Conservation (phyloP, 768 basidiomycete species). For the Leccinellum luteum region DNA sequence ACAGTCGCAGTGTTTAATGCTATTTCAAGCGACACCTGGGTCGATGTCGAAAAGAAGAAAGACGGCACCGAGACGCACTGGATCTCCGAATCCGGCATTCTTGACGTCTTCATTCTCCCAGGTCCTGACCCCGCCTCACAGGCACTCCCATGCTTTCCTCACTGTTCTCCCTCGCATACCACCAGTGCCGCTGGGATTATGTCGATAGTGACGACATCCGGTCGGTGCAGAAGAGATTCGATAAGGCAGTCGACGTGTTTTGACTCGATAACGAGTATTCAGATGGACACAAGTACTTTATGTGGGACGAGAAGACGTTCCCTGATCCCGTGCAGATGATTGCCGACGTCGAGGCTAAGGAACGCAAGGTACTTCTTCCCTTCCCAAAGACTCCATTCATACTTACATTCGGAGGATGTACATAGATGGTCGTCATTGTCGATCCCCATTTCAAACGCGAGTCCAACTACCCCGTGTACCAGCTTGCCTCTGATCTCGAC, state of each 20-base stretch:
- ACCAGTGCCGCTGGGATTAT: slow-evolving; percentile 99
- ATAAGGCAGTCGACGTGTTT: slow-evolving; percentile 93
- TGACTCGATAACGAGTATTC: slow-evolving; percentile 98
- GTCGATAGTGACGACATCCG: slow-evolving; percentile 86
- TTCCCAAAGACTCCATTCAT: neutral
- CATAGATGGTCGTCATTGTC: slow-evolving; percentile 94
- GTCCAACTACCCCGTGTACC: slow-evolving; percentile 76
- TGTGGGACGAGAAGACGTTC: slow-evolving; percentile 92
- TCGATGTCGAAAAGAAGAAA: slow-evolving; percentile 68
- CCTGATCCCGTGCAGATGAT: slow-evolving; percentile 94
- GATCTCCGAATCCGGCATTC: slow-evolving; percentile 96
- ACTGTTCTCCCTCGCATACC: slow-evolving; percentile 89
- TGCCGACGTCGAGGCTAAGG: slow-evolving; percentile 79
- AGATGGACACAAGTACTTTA: slow-evolving; percentile 93
- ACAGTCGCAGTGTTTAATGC: slow-evolving; percentile 91
- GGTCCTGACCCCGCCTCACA: slow-evolving; percentile 85
- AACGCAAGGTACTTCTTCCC: slow-evolving; percentile 64
- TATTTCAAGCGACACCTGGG: slow-evolving; percentile 90
- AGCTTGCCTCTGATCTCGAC: slow-evolving; percentile 77
- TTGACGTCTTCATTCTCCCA: slow-evolving; percentile 91
- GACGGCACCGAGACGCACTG: slow-evolving; percentile 86
- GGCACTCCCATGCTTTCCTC: slow-evolving; percentile 88
- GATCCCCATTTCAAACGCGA: slow-evolving; percentile 94
- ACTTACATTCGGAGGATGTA: neutral
- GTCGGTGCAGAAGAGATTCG: slow-evolving; percentile 81